Evolutionary conservation across 1,284 basidiomycete genomes (phyloP).

Genomic region (Takashimella tepidaria): DNA sequence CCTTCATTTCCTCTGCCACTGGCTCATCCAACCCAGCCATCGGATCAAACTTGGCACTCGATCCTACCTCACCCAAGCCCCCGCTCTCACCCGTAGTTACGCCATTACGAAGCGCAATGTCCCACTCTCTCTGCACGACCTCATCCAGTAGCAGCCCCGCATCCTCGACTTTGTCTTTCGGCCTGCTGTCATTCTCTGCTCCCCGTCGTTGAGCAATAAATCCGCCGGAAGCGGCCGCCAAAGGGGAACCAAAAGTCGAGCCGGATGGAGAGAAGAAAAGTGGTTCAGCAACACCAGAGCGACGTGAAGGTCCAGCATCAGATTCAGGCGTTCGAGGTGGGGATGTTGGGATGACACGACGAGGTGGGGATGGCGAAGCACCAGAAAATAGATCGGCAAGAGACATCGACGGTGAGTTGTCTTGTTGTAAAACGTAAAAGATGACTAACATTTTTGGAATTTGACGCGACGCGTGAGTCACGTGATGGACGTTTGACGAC

Average conservation of each 20-base stretch:
- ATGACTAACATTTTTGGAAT: too few relatives aligned
- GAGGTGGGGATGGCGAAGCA: not conserved
- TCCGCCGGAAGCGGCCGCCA: not conserved
- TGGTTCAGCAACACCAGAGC: not conserved
- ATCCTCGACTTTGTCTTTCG: too few relatives aligned
- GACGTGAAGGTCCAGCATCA: not conserved
- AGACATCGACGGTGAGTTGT: not conserved
- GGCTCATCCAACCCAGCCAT: not conserved
- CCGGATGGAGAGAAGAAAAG: not conserved
- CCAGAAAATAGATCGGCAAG: not conserved
- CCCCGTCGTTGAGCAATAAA: too few relatives aligned
- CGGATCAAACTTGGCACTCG: not conserved
- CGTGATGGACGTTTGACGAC: too few relatives aligned
- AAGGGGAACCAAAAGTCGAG: not conserved
- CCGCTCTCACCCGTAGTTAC: not conserved
- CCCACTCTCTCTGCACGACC: not conserved
- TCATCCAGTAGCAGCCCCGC: not conserved
- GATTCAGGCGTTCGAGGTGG: not conserved
- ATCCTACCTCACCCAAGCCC: not conserved
- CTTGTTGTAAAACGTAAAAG: too few relatives aligned
- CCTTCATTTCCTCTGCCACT: slow-evolving; percentile 21
- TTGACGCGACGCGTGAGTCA: not conserved
- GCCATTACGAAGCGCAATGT: too few relatives aligned
- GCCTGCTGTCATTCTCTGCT: not conserved
- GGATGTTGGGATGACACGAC: not conserved